Conservation (phyloP, 345 rosid genomes). For the Murraya paniculata region DNA sequence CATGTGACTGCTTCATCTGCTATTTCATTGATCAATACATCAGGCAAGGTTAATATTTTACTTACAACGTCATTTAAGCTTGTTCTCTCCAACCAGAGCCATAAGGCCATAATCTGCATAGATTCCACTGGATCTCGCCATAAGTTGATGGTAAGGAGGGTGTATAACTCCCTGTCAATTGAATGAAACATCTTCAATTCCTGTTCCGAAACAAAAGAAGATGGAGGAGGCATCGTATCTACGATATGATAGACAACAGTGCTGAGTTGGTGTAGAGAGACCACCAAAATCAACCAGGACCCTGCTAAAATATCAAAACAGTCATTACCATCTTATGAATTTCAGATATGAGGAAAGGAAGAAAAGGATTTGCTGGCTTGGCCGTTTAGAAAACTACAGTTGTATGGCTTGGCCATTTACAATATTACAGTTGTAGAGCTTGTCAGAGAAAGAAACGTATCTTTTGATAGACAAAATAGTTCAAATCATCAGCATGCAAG, state of each 20-base stretch:
- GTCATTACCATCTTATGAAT: not conserved
- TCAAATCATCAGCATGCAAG: not conserved
- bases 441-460: not conserved
- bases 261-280: not conserved
- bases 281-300: not conserved
- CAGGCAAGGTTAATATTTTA: slow-evolving; percentile 37
- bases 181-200: slow-evolving; percentile 41
- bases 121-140: slow-evolving; percentile 46
- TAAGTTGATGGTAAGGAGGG: slow-evolving; percentile 34
- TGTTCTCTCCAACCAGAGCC: slow-evolving; percentile 51
- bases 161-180: slow-evolving; percentile 46
- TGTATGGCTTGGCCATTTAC: not conserved
- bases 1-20: slow-evolving; percentile 48
- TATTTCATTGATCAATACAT: slow-evolving; percentile 28
- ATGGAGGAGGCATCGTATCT: slow-evolving; percentile 9
- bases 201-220: slow-evolving; percentile 15
- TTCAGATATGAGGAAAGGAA: not conserved
- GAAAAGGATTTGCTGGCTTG: not conserved
- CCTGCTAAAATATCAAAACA: slow-evolving; percentile 1
- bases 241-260: not conserved
- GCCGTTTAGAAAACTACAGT: not conserved
- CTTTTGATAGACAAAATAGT: not conserved
- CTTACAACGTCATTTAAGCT: slow-evolving; percentile 25
- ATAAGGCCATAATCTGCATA: slow-evolving; percentile 40
- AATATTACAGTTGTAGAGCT: not conserved